These are phyloP conservation scores for Aspergillus melleus DNA, from an alignment of 2,329 filamentous ascomycete genomes.

Conservation along the genomic window DNA sequence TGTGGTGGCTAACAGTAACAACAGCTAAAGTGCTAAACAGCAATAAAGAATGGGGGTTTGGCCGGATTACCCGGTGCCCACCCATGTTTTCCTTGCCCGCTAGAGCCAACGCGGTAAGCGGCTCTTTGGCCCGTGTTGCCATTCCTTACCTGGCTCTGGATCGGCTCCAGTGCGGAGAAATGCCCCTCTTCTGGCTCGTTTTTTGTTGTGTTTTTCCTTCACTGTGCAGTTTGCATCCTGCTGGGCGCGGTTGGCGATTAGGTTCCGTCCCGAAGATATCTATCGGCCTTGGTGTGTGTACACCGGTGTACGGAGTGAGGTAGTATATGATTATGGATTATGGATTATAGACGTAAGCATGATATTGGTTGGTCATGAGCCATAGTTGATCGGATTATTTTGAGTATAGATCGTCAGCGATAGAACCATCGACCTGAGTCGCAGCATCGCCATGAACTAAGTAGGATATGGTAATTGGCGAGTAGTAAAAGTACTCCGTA, in stretches of 20 bases:
- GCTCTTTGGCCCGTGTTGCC: constrained; percentile 18
- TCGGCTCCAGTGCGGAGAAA: constrained; percentile 13
- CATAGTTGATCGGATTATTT: background rate
- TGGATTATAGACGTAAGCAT: background rate
- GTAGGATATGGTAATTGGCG: background rate
- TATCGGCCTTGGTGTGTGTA: background rate
- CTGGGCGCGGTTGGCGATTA: background rate
- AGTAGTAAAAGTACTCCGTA: too few species aligned
- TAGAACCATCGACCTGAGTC: background rate
- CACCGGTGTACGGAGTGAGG: too few species aligned
- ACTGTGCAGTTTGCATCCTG: background rate
- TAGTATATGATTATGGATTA: too few species aligned
- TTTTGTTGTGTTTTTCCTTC: background rate
- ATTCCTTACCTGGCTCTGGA: constrained; percentile 8
- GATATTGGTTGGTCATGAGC: background rate
- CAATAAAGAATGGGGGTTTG: background rate
- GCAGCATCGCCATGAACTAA: background rate
- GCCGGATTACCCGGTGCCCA: background rate
- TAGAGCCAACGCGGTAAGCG: constrained; percentile 13
- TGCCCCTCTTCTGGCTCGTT: background rate
- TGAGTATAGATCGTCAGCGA: background rate
- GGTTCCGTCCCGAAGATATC: background rate
- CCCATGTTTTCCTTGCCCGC: background rate
- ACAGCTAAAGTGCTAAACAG: too few species aligned
- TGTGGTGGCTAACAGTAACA: background rate